Evolutionary conservation across 805 yeast genomes (phyloP).

Genomic region (Candida awuae): DNA sequence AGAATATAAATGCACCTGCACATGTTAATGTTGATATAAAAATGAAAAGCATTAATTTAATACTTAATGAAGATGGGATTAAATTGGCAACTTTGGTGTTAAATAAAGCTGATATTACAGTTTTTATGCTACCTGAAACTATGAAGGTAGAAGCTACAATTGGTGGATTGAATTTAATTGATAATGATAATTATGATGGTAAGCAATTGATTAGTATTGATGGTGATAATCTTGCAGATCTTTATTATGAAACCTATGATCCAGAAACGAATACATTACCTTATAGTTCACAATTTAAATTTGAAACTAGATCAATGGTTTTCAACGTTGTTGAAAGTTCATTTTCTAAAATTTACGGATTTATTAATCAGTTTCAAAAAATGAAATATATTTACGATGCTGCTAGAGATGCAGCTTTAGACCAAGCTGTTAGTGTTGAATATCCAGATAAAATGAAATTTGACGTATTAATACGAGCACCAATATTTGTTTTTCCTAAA

Average conservation of each 20-base stretch:
- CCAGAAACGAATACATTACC: constrained; percentile 38
- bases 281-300: constrained; percentile 49
- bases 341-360: constrained; percentile 55
- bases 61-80: constrained; percentile 75
- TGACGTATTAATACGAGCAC: constrained; percentile 69
- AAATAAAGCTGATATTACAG: constrained; percentile 61
- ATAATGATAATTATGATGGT: constrained; percentile 57
- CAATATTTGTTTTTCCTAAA: constrained; percentile 73
- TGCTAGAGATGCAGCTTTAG: constrained; percentile 82
- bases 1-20: constrained; percentile 56
- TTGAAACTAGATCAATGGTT: constrained; percentile 68
- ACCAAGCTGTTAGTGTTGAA: constrained; percentile 59
- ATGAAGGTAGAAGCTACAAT: constrained; percentile 63
- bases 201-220: constrained; percentile 63
- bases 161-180: constrained; percentile 73
- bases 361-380: constrained; percentile 62
- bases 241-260: constrained; percentile 77
- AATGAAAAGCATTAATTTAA: constrained; percentile 64
- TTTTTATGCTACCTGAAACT: constrained; percentile 65
- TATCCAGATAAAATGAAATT: constrained; percentile 56
- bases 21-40: constrained; percentile 62
- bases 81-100: constrained; percentile 73
- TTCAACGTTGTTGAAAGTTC: constrained; percentile 80
- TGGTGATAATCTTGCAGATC: constrained; percentile 70
- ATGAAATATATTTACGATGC: constrained; percentile 88